A percentile compares a stretch with the other conserved stretches of the same genome.
Evolutionary conservation across 225 moss, liverwort and hornwort species (phyloP).

Genomic region (Climacium dendroides): DNA sequence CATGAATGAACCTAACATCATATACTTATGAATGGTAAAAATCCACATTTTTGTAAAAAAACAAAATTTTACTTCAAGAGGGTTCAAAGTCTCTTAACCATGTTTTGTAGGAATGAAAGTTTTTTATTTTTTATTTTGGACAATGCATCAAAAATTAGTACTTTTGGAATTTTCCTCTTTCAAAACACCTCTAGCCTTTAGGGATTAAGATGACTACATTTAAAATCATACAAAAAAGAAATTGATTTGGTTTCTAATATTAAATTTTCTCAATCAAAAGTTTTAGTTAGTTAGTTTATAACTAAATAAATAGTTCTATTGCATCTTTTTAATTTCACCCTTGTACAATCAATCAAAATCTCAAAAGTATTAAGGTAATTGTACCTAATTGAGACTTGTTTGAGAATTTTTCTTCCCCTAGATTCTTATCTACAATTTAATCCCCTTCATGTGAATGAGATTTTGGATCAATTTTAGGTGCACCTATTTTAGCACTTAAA

Average conservation of each 20-base stretch:
- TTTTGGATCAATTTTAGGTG: background rate
- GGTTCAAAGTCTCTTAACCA: too few relatives aligned
- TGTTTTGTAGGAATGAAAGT: too few relatives aligned
- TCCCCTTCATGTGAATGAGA: fast-evolving
- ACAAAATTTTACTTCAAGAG: too few relatives aligned
- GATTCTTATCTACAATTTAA: background rate
- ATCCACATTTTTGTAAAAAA: too few relatives aligned
- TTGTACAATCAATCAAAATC: background rate
- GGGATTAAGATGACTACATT: too few relatives aligned
- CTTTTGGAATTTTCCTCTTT: too few relatives aligned
- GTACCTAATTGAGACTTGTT: fast-evolving
- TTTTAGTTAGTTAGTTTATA: background rate
- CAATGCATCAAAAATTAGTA: too few relatives aligned
- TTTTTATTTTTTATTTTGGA: too few relatives aligned
- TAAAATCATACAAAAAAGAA: background rate
- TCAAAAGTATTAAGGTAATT: background rate
- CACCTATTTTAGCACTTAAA: background rate
- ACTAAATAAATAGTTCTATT: background rate
- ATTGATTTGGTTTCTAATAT: background rate
- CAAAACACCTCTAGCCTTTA: too few relatives aligned
- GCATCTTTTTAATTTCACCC: background rate
- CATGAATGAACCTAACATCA: too few relatives aligned
- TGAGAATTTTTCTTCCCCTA: background rate
- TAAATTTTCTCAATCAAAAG: background rate
- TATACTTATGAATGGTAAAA: too few relatives aligned